Evolutionary conservation across 768 basidiomycete species (phyloP).

Genomic region (Auricularia sp.): DNA sequence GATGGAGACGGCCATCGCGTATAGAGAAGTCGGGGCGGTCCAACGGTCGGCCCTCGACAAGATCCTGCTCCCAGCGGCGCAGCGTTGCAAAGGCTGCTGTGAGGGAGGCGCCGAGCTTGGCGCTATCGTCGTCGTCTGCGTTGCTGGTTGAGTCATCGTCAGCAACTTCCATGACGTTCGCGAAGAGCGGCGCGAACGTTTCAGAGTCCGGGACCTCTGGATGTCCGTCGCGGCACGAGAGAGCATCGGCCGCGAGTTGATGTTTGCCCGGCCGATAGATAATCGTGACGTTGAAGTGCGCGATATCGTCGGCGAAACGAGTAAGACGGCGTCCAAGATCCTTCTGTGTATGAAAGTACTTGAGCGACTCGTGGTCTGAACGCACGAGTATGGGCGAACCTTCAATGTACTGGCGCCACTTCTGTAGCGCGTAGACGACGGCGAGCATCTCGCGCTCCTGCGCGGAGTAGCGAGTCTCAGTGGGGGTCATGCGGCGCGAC

Average conservation of each 20-base stretch:
- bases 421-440: constrained; percentile 4
- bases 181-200: constrained; percentile 10
- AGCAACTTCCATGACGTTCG: constrained; percentile 4
- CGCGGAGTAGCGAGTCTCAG: neutral
- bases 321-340: constrained; percentile 15
- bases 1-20: neutral
- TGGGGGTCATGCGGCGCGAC: neutral
- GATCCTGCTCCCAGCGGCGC: neutral
- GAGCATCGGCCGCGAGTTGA: constrained; percentile 11
- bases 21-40: neutral
- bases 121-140: neutral
- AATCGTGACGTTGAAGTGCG: constrained; percentile 9
- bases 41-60: neutral
- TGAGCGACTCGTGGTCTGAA: constrained; percentile 16
- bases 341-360: constrained; percentile 9
- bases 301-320: constrained; percentile 14
- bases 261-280: constrained; percentile 7
- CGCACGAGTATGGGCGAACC: constrained; percentile 15
- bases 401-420: constrained; percentile 14
- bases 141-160: neutral
- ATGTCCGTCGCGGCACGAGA: constrained; percentile 12
- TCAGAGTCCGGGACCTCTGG: constrained; percentile 10
- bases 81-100: neutral
- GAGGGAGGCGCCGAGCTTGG: neutral
- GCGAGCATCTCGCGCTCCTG: neutral